Evolutionary conservation across 176 grass and related monocot genomes (phyloP).

Genomic region (Triticum urartu): DNA sequence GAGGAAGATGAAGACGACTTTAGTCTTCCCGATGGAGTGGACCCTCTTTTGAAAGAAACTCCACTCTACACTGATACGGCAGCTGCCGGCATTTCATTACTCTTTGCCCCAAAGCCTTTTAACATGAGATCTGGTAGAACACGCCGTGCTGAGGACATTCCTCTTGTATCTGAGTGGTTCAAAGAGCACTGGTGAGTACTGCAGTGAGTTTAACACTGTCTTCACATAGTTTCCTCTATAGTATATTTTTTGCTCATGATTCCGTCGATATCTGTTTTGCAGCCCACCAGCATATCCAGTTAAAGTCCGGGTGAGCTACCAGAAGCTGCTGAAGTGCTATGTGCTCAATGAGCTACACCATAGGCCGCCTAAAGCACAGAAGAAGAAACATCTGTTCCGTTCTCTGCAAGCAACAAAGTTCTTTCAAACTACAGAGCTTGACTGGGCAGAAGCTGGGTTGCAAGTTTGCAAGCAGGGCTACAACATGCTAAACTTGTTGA

Average conservation of each 20-base stretch:
- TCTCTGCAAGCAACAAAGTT: conserved; percentile 95
- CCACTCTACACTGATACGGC: conserved; percentile 91
- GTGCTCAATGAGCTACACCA: conserved; percentile 96
- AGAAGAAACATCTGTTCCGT: conserved; percentile 96
- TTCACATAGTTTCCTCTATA: neutral
- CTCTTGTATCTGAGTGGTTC: conserved; percentile 95
- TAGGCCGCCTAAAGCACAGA: conserved; percentile 92
- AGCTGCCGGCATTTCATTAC: conserved; percentile 85
- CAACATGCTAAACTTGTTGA: conserved; percentile 99
- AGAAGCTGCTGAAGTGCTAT: conserved; percentile 95
- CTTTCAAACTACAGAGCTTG: conserved; percentile 96
- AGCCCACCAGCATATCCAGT: conserved; percentile 95
- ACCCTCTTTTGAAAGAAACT: conserved; percentile 63
- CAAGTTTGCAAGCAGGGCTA: conserved; percentile 99
- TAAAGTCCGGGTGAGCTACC: conserved; percentile 97
- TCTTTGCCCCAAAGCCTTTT: conserved; percentile 88
- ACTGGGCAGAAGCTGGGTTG: conserved; percentile 95
- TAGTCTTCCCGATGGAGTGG: conserved; percentile 77
- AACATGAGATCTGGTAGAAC: conserved; percentile 94
- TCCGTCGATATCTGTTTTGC: conserved; percentile 33
- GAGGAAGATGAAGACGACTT: conserved; percentile 85
- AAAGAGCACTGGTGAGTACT: conserved; percentile 92
- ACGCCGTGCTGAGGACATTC: conserved; percentile 90
- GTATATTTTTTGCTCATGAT: neutral
- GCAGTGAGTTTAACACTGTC: neutral